A percentile compares a stretch with the other conserved stretches of the same genome.
phyloP scores from a whole-genome alignment of 2,329 filamentous ascomycete species.

The Macrophomina tecta region DNA sequence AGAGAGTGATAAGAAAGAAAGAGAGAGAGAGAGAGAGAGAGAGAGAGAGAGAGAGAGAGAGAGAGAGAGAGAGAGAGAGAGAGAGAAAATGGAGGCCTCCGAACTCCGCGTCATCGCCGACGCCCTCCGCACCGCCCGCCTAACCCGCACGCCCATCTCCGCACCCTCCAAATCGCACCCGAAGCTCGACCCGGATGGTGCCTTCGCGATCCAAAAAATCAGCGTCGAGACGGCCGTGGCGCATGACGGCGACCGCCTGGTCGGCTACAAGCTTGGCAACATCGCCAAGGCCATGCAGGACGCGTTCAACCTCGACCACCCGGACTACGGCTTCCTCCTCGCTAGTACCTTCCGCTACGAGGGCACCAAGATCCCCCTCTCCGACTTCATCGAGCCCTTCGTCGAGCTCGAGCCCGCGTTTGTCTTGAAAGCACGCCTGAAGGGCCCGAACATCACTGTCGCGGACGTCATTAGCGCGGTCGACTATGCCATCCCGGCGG shows the following conservation, averaged over 20 bases:
- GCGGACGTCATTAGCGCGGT: background rate
- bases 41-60: background rate
- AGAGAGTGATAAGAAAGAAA: no score
- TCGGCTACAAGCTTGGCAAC: slow-evolving; percentile 3
- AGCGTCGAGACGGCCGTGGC: background rate
- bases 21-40: background rate
- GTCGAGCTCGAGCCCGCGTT: background rate
- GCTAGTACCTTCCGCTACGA: background rate
- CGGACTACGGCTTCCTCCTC: background rate
- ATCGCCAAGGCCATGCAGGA: slow-evolving; percentile 5
- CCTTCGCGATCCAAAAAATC: background rate
- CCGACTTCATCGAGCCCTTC: background rate
- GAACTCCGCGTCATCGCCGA: background rate
- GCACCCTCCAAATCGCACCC: background rate
- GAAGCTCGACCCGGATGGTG: background rate
- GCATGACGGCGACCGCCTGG: background rate
- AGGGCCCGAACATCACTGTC: background rate
- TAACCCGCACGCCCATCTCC: background rate
- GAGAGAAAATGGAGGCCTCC: background rate
- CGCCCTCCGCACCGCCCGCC: background rate
- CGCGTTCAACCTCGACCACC: background rate
- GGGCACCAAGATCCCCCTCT: background rate
- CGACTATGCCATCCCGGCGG: background rate
- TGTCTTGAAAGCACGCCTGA: background rate
- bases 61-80: background rate